Conservation (phyloP, 202 grass and related monocot genomes). For the Zoysia matrella region DNA sequence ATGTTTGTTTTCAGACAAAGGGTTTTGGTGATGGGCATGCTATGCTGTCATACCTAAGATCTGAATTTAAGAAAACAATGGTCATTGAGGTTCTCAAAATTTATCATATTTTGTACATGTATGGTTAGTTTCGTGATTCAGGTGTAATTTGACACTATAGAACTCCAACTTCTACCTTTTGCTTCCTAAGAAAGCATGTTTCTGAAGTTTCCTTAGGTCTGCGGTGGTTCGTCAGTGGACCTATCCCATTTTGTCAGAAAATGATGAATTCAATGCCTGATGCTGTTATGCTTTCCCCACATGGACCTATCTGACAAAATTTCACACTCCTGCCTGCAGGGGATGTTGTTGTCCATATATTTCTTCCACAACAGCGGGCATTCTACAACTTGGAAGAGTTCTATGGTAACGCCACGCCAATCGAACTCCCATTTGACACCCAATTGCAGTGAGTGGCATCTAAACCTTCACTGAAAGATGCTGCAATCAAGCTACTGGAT, state of each 20-base stretch:
- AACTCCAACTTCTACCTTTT: background rate
- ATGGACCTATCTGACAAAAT: background rate
- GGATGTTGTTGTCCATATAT: slow-evolving; percentile 96
- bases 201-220: background rate
- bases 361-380: slow-evolving; percentile 57
- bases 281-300: background rate
- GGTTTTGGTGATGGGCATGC: background rate
- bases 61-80: slow-evolving; percentile 9
- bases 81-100: background rate
- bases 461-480: background rate
- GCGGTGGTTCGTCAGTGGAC: background rate
- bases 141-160: background rate
- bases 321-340: slow-evolving; percentile 17
- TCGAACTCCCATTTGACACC: slow-evolving; percentile 85
- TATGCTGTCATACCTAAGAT: background rate
- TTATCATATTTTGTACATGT: background rate
- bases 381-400: slow-evolving; percentile 99
- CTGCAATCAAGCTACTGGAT: background rate
- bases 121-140: background rate
- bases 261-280: background rate
- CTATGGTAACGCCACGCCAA: slow-evolving; percentile 78
- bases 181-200: background rate
- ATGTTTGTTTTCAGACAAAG: background rate
- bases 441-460: slow-evolving; percentile 37
- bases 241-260: background rate